Percentiles rank a stretch among this genome's conserved stretches.
These are phyloP conservation scores for Solanum chilense DNA, from an alignment of 257 asterid species.

Conservation along the genomic window DNA sequence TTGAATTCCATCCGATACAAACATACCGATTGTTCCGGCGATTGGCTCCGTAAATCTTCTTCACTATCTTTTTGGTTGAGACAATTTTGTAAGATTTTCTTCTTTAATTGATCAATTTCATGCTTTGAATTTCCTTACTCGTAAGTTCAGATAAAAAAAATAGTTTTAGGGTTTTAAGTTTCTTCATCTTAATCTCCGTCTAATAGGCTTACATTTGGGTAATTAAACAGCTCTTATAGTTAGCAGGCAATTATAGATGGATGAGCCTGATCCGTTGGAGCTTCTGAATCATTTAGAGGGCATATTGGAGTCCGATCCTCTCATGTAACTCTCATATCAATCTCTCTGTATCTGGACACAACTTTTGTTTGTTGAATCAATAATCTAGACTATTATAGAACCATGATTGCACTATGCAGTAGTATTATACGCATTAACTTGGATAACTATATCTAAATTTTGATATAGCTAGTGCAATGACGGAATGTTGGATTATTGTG, in stretches of 20 bases:
- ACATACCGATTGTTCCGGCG: not conserved
- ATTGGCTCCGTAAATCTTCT: not conserved
- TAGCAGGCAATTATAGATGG: constrained; percentile 10
- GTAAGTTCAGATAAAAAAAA: not conserved
- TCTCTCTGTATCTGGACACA: not conserved
- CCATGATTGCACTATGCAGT: not conserved
- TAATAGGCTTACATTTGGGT: not conserved
- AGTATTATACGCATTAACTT: not conserved
- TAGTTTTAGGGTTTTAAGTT: not conserved
- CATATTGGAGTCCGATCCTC: constrained; percentile 58
- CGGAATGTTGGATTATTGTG: not conserved
- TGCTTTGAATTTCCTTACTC: not conserved
- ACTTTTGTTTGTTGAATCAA: not conserved
- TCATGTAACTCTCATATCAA: constrained; percentile 24
- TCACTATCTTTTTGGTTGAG: not conserved
- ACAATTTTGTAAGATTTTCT: not conserved
- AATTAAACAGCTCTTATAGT: not conserved
- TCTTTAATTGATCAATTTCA: not conserved
- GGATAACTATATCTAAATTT: not conserved
- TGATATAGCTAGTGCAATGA: not conserved
- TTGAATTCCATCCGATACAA: not conserved
- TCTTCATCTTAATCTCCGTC: not conserved
- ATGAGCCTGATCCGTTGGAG: constrained; percentile 14
- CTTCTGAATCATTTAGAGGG: constrained; percentile 44
- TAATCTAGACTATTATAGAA: not conserved